These are phyloP conservation scores for Clonostachys chloroleuca DNA, from an alignment of 2,329 filamentous ascomycete genomes.

Conservation along the genomic window DNA sequence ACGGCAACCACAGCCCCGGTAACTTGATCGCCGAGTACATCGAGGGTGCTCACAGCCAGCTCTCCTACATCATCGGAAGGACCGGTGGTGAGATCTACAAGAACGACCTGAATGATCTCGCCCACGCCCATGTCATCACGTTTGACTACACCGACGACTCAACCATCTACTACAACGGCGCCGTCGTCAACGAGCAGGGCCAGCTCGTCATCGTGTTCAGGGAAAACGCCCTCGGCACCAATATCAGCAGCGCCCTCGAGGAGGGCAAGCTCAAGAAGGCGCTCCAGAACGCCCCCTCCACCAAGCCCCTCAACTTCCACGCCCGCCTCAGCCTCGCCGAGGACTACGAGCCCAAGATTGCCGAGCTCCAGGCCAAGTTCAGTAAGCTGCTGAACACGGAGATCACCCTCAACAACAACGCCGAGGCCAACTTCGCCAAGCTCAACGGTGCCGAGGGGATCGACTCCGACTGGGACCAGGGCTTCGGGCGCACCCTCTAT, in stretches of 20 bases:
- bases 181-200: slow-evolving; percentile 32
- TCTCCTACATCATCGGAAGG: slow-evolving; percentile 26
- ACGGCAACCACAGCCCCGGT: no score
- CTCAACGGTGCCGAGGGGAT: slow-evolving; percentile 12
- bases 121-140: slow-evolving; percentile 33
- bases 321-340: slow-evolving; percentile 32
- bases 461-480: neutral
- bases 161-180: slow-evolving; percentile 37
- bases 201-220: slow-evolving; percentile 42
- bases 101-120: slow-evolving; percentile 42
- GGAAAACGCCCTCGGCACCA: slow-evolving; percentile 35
- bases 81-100: slow-evolving; percentile 30
- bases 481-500: no score
- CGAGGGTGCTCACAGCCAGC: no score
- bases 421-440: slow-evolving; percentile 35
- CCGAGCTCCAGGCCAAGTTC: slow-evolving; percentile 25
- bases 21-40: no score
- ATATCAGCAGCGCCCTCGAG: slow-evolving; percentile 33
- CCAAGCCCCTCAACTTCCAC: slow-evolving; percentile 24
- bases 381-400: slow-evolving; percentile 28
- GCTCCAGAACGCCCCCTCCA: slow-evolving; percentile 33
- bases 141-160: slow-evolving; percentile 38
- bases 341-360: neutral
- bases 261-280: slow-evolving; percentile 31
- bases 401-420: slow-evolving; percentile 36